Conservation (phyloP, 345 rosid species). For the Clausena lansium region DNA sequence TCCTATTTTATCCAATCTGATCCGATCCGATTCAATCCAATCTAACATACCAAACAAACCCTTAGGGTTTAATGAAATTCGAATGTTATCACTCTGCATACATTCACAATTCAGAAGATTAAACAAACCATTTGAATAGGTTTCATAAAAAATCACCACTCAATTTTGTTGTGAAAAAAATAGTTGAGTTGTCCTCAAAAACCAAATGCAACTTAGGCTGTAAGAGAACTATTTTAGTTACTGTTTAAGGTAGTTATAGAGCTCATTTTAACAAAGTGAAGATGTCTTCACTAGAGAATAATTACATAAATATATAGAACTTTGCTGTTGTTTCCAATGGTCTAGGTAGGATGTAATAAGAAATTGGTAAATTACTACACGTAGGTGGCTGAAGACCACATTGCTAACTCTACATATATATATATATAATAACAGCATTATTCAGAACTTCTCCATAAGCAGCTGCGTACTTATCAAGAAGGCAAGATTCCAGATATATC, state of each 20-base stretch:
- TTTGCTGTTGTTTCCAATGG: not conserved
- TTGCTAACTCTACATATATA: not conserved
- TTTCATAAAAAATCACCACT: not conserved
- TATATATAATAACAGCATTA: not conserved
- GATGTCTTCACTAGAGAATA: no score
- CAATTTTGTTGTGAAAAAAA: not conserved
- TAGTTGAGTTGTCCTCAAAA: not conserved
- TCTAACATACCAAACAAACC: no score
- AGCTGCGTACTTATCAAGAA: not conserved
- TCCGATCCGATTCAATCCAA: no score
- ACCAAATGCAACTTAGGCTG: not conserved
- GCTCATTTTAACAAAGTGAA: no score
- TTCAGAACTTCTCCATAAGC: not conserved
- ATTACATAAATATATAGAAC: no score
- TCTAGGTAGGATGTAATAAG: not conserved
- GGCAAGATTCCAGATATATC: not conserved
- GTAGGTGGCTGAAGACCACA: not conserved
- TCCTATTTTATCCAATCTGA: no score
- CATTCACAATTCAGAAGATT: not conserved
- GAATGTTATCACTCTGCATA: not conserved
- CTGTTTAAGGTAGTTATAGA: not conserved
- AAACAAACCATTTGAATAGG: not conserved
- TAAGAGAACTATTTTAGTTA: not conserved
- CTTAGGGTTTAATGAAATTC: not conserved
- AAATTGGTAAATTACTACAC: slow-evolving; percentile 5